Evolutionary conservation across 2,329 filamentous ascomycete genomes (phyloP).

Genomic region (Aureobasidium subglaciale): DNA sequence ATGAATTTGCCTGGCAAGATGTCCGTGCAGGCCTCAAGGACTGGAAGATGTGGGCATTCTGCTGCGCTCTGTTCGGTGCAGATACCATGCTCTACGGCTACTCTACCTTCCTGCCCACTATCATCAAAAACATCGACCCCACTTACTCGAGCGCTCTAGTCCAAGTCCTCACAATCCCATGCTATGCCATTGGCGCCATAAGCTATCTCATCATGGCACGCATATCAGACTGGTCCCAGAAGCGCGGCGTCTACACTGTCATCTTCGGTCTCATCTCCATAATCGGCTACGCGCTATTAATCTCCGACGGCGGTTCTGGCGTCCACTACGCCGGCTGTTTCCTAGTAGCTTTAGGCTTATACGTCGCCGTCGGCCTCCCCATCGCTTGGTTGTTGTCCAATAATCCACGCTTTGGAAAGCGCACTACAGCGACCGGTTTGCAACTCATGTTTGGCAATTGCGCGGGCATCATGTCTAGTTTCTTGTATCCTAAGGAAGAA

Average conservation of each 20-base stretch:
- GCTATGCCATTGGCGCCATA: slow-evolving; percentile 65
- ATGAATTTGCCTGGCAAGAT: slow-evolving; percentile 53
- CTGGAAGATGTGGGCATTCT: slow-evolving; percentile 47
- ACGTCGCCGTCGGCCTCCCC: slow-evolving; percentile 51
- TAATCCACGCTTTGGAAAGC: slow-evolving; percentile 66
- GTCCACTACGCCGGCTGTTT: slow-evolving; percentile 72
- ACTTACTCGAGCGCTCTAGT: slow-evolving; percentile 50
- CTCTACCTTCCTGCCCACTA: slow-evolving; percentile 71
- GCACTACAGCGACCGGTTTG: slow-evolving; percentile 63
- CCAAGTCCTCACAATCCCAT: slow-evolving; percentile 71
- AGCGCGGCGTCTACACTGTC: slow-evolving; percentile 57
- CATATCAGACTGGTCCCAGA: slow-evolving; percentile 61
- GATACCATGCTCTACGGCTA: slow-evolving; percentile 75
- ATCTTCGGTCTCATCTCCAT: slow-evolving; percentile 57
- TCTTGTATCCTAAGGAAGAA: slow-evolving; percentile 41
- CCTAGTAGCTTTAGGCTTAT: slow-evolving; percentile 66
- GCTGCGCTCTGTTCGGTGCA: slow-evolving; percentile 57
- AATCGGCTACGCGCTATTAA: slow-evolving; percentile 46
- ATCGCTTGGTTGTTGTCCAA: slow-evolving; percentile 59
- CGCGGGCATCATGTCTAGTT: slow-evolving; percentile 57
- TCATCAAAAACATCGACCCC: slow-evolving; percentile 66
- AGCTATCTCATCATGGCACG: slow-evolving; percentile 60
- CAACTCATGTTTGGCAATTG: slow-evolving; percentile 65
- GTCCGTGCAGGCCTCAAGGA: slow-evolving; percentile 61
- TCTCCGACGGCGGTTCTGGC: slow-evolving; percentile 52